Conservation (phyloP, 2,329 filamentous ascomycete genomes). For the Scedosporium apiospermum region DNA sequence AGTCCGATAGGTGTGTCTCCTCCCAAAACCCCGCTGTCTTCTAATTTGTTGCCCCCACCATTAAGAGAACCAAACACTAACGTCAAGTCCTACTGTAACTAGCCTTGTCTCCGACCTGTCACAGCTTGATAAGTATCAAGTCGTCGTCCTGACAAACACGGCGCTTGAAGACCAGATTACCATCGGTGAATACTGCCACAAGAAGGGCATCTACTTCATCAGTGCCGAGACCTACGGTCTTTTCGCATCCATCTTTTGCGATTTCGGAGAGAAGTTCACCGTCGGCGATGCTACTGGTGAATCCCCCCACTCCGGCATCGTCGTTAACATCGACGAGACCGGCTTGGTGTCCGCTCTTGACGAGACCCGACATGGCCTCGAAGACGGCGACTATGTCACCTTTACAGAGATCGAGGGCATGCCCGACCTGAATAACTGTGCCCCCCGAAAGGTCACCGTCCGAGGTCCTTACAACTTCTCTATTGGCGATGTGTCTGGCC, state of each 20-base stretch:
- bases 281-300: slow-evolving; percentile 87
- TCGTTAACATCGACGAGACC: slow-evolving; percentile 81
- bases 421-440: slow-evolving; percentile 73
- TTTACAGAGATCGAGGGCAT: slow-evolving; percentile 91
- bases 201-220: slow-evolving; percentile 85
- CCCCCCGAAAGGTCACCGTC: slow-evolving; percentile 83
- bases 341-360: slow-evolving; percentile 88
- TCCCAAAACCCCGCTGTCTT: not conserved
- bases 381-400: slow-evolving; percentile 93
- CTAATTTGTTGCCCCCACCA: not conserved
- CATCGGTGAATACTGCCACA: slow-evolving; percentile 88
- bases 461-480: slow-evolving; percentile 97
- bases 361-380: slow-evolving; percentile 87
- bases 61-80: not conserved
- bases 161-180: slow-evolving; percentile 69
- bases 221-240: slow-evolving; percentile 85
- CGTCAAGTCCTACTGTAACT: slow-evolving; percentile 11
- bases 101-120: slow-evolving; percentile 65
- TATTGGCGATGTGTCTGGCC: slow-evolving; percentile 81
- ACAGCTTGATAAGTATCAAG: slow-evolving; percentile 83
- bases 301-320: slow-evolving; percentile 75
- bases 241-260: slow-evolving; percentile 93
- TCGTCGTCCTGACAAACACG: slow-evolving; percentile 81
- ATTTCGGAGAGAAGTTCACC: slow-evolving; percentile 92
- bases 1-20: slow-evolving; percentile 38